Evolutionary conservation across 208 protist species (phyloP), one percentile per base, ranked within the genome.

Genomic region (Porcisia deanei): DNA sequence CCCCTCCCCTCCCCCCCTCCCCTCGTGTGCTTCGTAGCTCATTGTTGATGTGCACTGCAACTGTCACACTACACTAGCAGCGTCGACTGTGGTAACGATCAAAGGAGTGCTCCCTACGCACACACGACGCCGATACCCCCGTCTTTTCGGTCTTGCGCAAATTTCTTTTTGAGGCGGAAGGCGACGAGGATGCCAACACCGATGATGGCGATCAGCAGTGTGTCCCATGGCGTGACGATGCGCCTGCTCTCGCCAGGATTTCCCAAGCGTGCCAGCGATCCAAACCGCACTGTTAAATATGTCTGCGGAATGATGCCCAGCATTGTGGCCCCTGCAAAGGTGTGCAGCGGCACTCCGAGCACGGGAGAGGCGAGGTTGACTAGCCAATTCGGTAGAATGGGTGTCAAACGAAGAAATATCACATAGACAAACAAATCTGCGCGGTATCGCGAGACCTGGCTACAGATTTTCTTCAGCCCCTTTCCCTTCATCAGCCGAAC

Each of bases 321-420:
- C 71, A 90, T 75, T 1, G 96, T 98, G 7, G 89, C 94, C 14
- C 87, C 66, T 0, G 84, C 90, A 82, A 98, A 97, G 30, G 85
- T 72, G 7, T 49, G 57, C 25, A 96, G 67, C 10, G 91, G 89
- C 3, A 97, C 91, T 9, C 86, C 86, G 5, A 94, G 85, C 7
- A 97, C 72, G 0, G 97, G 97, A 7, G 92, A 94, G 1, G 94
- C 89, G 1, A 97, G 70, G 81, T 98, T 98, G n/a, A 98, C 86
- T 12, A 98, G 86, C 94, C 94, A 98, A 77, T 98, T 98, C 16
- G 97, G 97, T 25, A 98, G 68, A 45, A 98, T 81, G 18, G 97
- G 95, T 2, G 96, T 97, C 18, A 98, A 81, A 4, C 96, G 94
- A 18, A 98, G 83, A 68, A 98, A 98, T 7, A 98, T 49, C 9